Evolutionary conservation across 2,329 filamentous ascomycete genomes (phyloP), one percentile per base, ranked within the genome.

Genomic region (Cladosporium sp.): DNA sequence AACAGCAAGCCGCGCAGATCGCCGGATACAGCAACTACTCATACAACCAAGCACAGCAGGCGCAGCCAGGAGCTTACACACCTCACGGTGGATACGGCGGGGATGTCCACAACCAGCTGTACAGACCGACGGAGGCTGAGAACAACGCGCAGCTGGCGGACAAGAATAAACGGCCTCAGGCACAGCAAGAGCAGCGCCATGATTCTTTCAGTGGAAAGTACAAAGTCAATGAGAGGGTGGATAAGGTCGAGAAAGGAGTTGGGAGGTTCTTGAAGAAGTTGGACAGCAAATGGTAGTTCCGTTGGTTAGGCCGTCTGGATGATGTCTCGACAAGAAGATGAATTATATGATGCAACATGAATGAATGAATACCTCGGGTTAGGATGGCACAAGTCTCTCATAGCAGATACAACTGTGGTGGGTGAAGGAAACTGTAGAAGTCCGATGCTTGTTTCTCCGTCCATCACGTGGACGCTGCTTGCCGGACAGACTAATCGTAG

Each of bases 211-310:
- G 58, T 38, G 58, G 52, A 5, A 55, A 54, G 38, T 32, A 49
- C 22, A 54, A 77, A 64, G 68, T 89, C 31, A 85, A 87, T 61
- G 80, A 83, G 66, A 78, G 81, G 55, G 81, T 85, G 0, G 82
- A 81, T 28, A 77, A 80, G 61, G 61, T 89, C 33, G 86, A 90
- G 71, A 83, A 82, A 67, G 83, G 85, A 1, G 79, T 89, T 4
- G 79, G 81, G 28, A 82, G 83, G 6, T 84, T 89, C 74, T 69
- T 90, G 59, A 89, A 85, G 77, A 88, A 84, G 72, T 78, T 90
- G 68, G 86, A 90, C 73, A 89, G 50, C 11, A 53, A 46, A 37
- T 53, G 50, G 50, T 52, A 46, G 35, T n/a, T 13, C 8, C 22
- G 4, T 28, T 7, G 7, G 22, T 28, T 5, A 7, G 5, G 22